Conservation (phyloP, 345 rosid species). For the Eucalyptus pauciflora region DNA sequence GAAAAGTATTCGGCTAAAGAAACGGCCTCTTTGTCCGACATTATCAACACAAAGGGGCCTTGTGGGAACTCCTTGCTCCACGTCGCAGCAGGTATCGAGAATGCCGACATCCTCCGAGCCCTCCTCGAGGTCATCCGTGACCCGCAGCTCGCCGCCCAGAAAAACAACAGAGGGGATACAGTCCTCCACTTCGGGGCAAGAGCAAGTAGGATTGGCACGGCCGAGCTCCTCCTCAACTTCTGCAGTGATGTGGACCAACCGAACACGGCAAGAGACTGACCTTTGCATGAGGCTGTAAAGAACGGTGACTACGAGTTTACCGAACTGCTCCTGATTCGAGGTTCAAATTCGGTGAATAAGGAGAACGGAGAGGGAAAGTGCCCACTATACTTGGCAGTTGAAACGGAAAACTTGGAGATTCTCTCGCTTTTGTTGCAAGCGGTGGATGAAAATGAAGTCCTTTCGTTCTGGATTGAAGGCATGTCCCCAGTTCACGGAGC, state of each 20-base stretch:
- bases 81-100: not conserved
- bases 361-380: not conserved
- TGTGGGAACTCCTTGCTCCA: not conserved
- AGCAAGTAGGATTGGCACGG: not conserved
- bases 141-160: not conserved
- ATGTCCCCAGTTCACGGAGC: not conserved
- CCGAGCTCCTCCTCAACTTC: not conserved
- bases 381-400: not conserved
- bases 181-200: not conserved
- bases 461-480: not conserved
- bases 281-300: not conserved
- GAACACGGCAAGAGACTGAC: not conserved
- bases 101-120: not conserved
- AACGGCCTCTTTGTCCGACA: not conserved
- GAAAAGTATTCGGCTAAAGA: not conserved
- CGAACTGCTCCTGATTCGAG: not conserved
- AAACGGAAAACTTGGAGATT: not conserved
- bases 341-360: not conserved
- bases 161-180: not conserved
- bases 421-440: not conserved
- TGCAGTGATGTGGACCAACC: accelerated
- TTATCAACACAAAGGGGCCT: not conserved
- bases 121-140: not conserved
- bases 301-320: not conserved
- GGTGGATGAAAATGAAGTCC: not conserved